These are phyloP conservation scores for Trichoderma virens DNA, from an alignment of 495 filamentous ascomycete species.

Conservation along the genomic window DNA sequence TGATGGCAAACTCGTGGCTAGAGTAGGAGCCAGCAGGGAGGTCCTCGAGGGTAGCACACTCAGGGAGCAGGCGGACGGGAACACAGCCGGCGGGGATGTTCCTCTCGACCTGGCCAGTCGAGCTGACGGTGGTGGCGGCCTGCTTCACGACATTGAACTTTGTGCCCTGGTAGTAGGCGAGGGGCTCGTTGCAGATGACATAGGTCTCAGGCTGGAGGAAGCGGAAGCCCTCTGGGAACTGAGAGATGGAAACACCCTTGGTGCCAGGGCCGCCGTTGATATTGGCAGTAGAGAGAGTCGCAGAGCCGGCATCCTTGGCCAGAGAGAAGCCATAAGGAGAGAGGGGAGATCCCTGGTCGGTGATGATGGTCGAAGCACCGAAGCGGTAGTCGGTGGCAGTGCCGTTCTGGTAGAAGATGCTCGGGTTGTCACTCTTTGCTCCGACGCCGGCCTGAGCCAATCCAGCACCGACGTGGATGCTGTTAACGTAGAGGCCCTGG, in stretches of 20 bases:
- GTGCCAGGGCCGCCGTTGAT: conserved; percentile 1
- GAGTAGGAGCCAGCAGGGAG: neutral
- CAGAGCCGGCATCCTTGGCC: neutral
- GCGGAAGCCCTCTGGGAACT: neutral
- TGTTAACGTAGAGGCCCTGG: conserved; percentile 15
- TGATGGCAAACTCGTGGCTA: conserved; percentile 3
- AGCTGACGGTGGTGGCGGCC: neutral
- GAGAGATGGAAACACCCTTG: neutral
- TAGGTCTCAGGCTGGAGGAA: neutral
- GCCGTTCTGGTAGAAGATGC: conserved; percentile 23
- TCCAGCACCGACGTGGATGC: conserved; percentile 19
- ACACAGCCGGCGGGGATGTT: conserved; percentile 8
- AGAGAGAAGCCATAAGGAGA: conserved; percentile 22
- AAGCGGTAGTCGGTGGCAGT: conserved; percentile 19
- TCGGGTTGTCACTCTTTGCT: neutral
- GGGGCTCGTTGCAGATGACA: conserved; percentile 6
- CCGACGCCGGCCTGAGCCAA: conserved; percentile 15
- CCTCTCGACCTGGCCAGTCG: neutral
- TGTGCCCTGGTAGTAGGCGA: neutral
- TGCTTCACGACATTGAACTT: neutral
- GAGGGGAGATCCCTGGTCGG: conserved; percentile 24
- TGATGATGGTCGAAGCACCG: conserved; percentile 20
- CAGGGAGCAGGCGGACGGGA: neutral
- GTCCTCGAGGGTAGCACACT: neutral
- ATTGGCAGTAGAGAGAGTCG: neutral